Percentiles rank a stretch among this genome's conserved stretches.
Evolutionary conservation across 2,329 filamentous ascomycete species (phyloP).

Genomic region (Lasiodiplodia hormozganensis): DNA sequence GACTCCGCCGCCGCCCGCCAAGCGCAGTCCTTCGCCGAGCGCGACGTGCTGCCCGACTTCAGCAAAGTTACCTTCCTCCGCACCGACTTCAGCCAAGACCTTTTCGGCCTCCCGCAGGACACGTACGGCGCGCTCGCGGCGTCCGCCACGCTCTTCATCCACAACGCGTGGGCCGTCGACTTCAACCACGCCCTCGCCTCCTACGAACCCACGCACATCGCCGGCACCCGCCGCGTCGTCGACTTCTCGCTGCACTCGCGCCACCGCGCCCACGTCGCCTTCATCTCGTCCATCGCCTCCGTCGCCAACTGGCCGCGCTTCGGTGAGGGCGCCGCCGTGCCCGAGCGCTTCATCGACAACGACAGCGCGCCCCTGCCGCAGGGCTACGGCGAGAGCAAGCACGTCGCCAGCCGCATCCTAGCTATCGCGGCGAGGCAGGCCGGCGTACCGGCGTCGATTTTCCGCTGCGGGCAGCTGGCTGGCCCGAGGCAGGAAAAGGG

Average conservation of each 20-base stretch:
- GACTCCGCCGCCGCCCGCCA: slow-evolving; percentile 9
- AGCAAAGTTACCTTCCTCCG: slow-evolving; percentile 28
- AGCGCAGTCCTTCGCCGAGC: slow-evolving; percentile 1
- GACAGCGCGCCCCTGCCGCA: slow-evolving; percentile 38
- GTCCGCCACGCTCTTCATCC: slow-evolving; percentile 39
- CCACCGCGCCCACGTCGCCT: slow-evolving; percentile 39
- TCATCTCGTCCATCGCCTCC: slow-evolving; percentile 48
- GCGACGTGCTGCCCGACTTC: slow-evolving; percentile 17
- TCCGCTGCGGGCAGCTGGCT: slow-evolving; percentile 42
- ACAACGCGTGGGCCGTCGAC: slow-evolving; percentile 49
- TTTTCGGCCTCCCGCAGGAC: slow-evolving; percentile 30
- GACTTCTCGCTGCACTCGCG: slow-evolving; percentile 41
- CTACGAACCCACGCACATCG: slow-evolving; percentile 40
- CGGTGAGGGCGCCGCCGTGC: slow-evolving; percentile 35
- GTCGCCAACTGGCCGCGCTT: slow-evolving; percentile 38
- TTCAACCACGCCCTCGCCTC: slow-evolving; percentile 47
- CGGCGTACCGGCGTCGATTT: slow-evolving; percentile 35
- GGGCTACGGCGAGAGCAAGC: slow-evolving; percentile 50
- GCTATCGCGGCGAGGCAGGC: slow-evolving; percentile 39
- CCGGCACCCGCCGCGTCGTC: slow-evolving; percentile 42
- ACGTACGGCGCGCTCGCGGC: slow-evolving; percentile 7
- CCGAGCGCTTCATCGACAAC: slow-evolving; percentile 40
- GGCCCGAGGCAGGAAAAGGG: slow-evolving; percentile 35
- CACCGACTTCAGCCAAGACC: slow-evolving; percentile 29
- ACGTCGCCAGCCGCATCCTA: slow-evolving; percentile 43